These are phyloP conservation scores for Phytophthora boehmeriae DNA, from an alignment of 352 stramenopile genomes.

Conservation along the genomic window DNA sequence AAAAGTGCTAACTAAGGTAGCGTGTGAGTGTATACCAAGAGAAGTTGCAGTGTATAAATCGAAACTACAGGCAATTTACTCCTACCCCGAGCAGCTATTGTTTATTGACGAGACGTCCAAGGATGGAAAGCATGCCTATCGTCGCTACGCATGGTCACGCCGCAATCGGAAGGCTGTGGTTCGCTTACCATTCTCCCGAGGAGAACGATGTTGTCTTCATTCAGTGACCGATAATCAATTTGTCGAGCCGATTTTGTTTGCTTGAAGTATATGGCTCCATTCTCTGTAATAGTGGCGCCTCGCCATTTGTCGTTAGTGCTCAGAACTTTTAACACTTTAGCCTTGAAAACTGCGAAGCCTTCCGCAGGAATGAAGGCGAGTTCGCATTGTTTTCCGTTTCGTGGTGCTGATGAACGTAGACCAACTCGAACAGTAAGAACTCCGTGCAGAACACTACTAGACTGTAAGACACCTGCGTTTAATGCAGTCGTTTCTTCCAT, in stretches of 20 bases:
- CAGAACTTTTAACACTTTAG: neutral
- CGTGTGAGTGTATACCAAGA: neutral
- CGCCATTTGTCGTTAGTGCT: neutral
- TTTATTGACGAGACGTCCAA: constrained; percentile 1
- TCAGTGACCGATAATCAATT: neutral
- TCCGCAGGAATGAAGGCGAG: neutral
- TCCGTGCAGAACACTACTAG: no score
- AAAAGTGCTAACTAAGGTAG: neutral
- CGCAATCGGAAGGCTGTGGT: neutral
- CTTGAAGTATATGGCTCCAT: neutral
- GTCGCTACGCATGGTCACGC: neutral
- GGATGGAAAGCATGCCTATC: neutral
- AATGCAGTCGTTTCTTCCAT: no score
- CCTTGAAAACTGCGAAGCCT: neutral
- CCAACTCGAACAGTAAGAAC: neutral
- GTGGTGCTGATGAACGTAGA: neutral
- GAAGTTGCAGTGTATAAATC: neutral
- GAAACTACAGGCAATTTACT: neutral
- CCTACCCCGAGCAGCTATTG: neutral
- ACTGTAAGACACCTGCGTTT: no score
- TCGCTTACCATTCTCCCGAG: neutral
- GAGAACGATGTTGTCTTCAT: neutral
- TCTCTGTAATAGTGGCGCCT: neutral
- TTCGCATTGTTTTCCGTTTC: neutral
- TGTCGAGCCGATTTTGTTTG: neutral